Conservation (phyloP, 2,329 filamentous ascomycete species). For the Alternaria triticina region DNA sequence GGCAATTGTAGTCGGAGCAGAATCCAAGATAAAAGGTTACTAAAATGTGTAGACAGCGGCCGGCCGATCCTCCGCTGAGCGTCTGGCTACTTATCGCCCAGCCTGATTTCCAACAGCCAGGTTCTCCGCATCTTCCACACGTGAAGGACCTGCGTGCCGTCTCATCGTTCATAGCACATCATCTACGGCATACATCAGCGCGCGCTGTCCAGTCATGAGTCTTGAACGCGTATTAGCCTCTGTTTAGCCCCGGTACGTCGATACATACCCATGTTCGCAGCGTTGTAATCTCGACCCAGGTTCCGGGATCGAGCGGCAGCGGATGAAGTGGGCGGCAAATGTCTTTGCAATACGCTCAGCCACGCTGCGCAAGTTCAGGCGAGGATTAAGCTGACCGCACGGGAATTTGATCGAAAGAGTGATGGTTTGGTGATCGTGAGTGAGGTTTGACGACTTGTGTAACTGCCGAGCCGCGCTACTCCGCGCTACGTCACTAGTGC, state of each 20-base stretch:
- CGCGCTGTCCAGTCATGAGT: not conserved
- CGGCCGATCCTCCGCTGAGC: not conserved
- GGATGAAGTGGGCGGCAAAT: slow-evolving; percentile 9
- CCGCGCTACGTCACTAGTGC: slow-evolving; percentile 3
- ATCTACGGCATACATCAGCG: not conserved
- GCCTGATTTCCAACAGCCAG: not conserved
- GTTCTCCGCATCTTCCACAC: not conserved
- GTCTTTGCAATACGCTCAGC: not conserved
- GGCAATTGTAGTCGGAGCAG: not conserved
- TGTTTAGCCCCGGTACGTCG: not conserved
- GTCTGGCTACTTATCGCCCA: not conserved
- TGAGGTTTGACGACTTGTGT: not conserved
- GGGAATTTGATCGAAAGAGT: not conserved
- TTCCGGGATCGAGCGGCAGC: not conserved
- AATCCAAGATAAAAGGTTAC: not conserved
- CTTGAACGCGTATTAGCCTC: not conserved
- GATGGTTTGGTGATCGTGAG: not conserved
- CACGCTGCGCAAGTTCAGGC: not conserved
- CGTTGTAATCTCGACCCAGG: not conserved
- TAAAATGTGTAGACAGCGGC: not conserved
- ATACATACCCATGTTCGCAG: not conserved
- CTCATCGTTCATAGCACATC: not conserved
- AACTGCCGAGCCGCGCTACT: slow-evolving; percentile 16
- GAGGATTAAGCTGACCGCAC: not conserved
- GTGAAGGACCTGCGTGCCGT: not conserved